Evolutionary conservation across 805 yeast species (phyloP), one percentile per base, ranked within the genome.

Genomic region (Starmerella stellata): DNA sequence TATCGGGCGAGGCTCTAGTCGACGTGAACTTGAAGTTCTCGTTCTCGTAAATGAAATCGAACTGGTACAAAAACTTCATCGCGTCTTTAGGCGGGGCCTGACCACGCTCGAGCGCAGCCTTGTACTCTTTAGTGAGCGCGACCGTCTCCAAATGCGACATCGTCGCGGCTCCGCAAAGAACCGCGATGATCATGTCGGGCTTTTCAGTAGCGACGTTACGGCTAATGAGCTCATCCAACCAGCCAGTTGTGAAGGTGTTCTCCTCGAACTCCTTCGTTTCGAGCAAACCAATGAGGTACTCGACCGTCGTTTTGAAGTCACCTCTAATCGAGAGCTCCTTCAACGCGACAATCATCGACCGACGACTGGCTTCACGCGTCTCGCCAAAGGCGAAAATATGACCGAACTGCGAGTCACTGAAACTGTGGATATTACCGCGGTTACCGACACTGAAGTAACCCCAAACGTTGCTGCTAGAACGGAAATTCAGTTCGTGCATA

Each of bases 381-480:
- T 90, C 98, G 59, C 98, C 98, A 62, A 87, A 92, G 25, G 99
- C 95, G 60, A 90, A 90, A 45, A 90, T 90, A 61, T 90, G 99
- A 59, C 99, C 99, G 54, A 90, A 90, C 63, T 90, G 99, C 40
- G 98, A 87, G 61, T 90, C 99, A 23, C 94, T 78, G 65, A 83
- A 92, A 4, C 95, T 83, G 63, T 90, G 99, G 54, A 90, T 92
- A 38, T 94, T 85, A 45, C 96, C 93, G 59, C 81, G 87, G 63
- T 80, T 83, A 51, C 90, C 82, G 38, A 90, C 96, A 16, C 95
- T 82, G 72, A 90, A 90, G 60, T 90, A 90, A 66, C 99, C 99
- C 99, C 99, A 90, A 36, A 92, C 99, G 52, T 90, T 87, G 8
- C 95, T 83, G 27, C 93, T 78, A 3, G 99, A 92, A 59, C 96